Percentiles rank a stretch among this genome's conserved stretches.
Conservation (phyloP, 129 eudicot species). For the Oenanthe sinensis region DNA sequence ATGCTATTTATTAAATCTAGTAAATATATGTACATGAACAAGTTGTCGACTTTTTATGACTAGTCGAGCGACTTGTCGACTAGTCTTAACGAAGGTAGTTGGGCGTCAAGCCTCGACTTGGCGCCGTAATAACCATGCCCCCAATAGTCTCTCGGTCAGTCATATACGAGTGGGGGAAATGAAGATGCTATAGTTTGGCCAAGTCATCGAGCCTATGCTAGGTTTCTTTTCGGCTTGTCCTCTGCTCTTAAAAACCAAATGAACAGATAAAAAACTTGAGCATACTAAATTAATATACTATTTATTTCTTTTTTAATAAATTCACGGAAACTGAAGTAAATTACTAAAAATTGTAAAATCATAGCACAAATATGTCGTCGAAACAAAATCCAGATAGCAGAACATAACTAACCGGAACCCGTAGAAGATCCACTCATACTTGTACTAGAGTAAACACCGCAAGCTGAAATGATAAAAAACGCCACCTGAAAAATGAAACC, state of each 20-base stretch:
- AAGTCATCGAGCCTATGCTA: background rate
- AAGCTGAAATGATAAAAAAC: background rate
- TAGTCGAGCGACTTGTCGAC: too few relatives aligned
- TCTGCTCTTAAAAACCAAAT: background rate
- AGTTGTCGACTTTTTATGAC: too few relatives aligned
- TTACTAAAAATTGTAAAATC: background rate
- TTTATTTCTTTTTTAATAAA: background rate
- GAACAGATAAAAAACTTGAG: background rate
- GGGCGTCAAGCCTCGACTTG: too few relatives aligned
- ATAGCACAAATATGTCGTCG: background rate
- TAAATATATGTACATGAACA: too few relatives aligned
- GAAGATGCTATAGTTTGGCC: background rate
- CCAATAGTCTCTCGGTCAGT: background rate
- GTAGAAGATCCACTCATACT: constrained; percentile 12
- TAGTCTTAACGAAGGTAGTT: too few relatives aligned
- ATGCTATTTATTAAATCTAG: too few relatives aligned
- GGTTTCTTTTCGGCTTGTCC: background rate
- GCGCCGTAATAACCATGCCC: too few relatives aligned
- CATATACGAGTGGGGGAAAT: background rate
- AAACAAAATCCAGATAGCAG: background rate
- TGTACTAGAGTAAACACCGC: background rate
- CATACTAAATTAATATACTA: background rate
- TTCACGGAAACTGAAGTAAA: too few relatives aligned
- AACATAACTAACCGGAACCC: background rate
- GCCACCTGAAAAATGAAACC: constrained; percentile 2